Percentiles rank a stretch among this genome's conserved stretches.
Evolutionary conservation across 495 filamentous ascomycete genomes (phyloP).

Genomic region (Talaromyces nanjingensis): DNA sequence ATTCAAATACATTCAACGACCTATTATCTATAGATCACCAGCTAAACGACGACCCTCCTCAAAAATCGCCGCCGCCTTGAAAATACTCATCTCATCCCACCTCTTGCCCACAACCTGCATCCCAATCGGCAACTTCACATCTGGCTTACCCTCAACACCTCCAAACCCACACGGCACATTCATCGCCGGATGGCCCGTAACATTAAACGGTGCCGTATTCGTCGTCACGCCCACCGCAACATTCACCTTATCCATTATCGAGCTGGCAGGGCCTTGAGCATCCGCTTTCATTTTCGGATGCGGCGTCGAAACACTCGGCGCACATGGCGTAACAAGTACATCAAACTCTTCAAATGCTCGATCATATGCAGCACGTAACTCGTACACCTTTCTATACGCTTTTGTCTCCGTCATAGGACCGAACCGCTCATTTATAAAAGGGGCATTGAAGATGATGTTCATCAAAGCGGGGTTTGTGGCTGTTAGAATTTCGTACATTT

Average conservation of each 20-base stretch:
- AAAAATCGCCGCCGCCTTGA: conserved; percentile 20
- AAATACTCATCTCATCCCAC: conserved; percentile 32
- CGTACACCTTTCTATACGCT: conserved; percentile 32
- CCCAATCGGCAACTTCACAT: conserved; percentile 45
- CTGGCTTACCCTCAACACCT: conserved; percentile 30
- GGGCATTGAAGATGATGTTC: conserved; percentile 10
- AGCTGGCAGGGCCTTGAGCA: neutral
- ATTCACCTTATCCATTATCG: conserved; percentile 28
- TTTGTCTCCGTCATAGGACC: conserved; percentile 17
- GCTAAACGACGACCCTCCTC: conserved; percentile 9
- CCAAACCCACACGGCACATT: conserved; percentile 48
- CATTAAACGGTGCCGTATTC: conserved; percentile 52
- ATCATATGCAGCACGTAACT: conserved; percentile 40
- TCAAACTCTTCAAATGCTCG: conserved; percentile 31
- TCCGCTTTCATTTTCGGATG: conserved; percentile 15
- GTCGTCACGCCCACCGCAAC: conserved; percentile 39
- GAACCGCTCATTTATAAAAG: neutral
- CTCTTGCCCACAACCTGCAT: conserved; percentile 52
- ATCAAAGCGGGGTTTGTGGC: conserved; percentile 24
- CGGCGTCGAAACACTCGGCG: conserved; percentile 32
- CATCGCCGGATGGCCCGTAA: conserved; percentile 51
- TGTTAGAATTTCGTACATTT: conserved; percentile 25
- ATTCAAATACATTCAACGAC: neutral
- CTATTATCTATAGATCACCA: neutral
- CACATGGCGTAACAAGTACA: conserved; percentile 39